phyloP scores from a whole-genome alignment of 1,139 yeast species.

The Trichomonascaceae sp. region DNA sequence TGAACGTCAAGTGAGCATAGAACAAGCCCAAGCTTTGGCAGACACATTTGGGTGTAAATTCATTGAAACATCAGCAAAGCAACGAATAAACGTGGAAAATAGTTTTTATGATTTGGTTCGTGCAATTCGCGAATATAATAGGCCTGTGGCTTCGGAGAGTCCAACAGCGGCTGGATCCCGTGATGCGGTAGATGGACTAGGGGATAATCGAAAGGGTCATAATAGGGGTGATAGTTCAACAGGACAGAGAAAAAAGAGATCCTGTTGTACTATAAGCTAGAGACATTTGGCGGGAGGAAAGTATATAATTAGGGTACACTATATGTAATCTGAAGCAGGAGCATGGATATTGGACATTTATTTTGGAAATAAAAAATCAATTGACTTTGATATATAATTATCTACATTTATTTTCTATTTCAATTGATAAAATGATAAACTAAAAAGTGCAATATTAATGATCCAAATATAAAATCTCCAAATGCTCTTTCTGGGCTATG shows the following conservation, averaged over 20 bases:
- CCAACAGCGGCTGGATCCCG: conserved; percentile 3
- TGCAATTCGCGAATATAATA: conserved; percentile 46
- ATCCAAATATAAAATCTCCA: conserved; percentile 84
- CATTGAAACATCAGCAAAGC: conserved; percentile 90
- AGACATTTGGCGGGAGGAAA: neutral
- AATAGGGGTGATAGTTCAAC: neutral
- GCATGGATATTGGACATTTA: neutral
- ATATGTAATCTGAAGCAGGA: neutral
- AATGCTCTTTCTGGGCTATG: conserved; percentile 76
- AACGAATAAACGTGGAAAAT: conserved; percentile 88
- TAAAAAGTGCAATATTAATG: conserved; percentile 81
- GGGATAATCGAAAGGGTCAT: conserved; percentile 1
- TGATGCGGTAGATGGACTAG: neutral
- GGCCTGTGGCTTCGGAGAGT: conserved; percentile 13
- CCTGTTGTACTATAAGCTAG: conserved; percentile 6
- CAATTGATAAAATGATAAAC: conserved; percentile 87
- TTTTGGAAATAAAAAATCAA: no score
- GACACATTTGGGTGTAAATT: conserved; percentile 68
- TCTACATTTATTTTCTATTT: conserved; percentile 10
- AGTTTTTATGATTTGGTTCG: conserved; percentile 76
- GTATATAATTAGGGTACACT: neutral
- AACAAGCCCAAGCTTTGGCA: conserved; percentile 75
- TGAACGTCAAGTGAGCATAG: conserved; percentile 72
- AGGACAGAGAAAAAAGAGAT: conserved; percentile 3
- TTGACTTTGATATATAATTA: no score